Evolutionary conservation across 345 rosid genomes (phyloP), one percentile per base, ranked within the genome.

Genomic region (Acer negundo): DNA sequence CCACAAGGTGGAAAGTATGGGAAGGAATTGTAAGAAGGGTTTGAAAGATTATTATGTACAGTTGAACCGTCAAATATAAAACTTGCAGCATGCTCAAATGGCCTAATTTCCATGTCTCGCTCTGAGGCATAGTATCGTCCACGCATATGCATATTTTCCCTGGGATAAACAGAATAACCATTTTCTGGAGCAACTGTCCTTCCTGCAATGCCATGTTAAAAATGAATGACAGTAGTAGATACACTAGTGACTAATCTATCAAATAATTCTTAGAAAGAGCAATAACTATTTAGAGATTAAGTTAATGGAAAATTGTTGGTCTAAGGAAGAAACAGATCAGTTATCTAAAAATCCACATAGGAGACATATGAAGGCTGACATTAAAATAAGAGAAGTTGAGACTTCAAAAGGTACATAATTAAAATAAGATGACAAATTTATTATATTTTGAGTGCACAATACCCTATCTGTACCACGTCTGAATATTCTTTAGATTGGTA

Each of bases 181-280:
- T 70, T 82, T 56, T 55, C 80, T 26, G 81, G 78, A 74, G 80
- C 67, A 68, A 56, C 67, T 70, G 73, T 64, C 80, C 80, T 47
- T 51, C 78, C 87, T 85, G 81, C 73, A 13, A 81, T 23, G 13
- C 20, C 26, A 51, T 13, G 42, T 19, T 26, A 24, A 38, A 40
- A 53, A 51, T 44, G 19, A 59, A 46, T 1, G 47, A 64, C 69
- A 35, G 46, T 17, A 68, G 71, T 40, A 40, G 16, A n/a, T 10
- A 53, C 17, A 44, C 3, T 17, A 71, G 11, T 0, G 31, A 28
- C 31, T 28, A 28, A 1, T 24, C 24, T 49, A 63, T 19, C 28
- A 64, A 31, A 19, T 19, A 20, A 64, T 5, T 23, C 3, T 4
- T 24, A 61, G n/a, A 31, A 19, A 63, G 19, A 24, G 9, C 38